These are phyloP conservation scores for Pinus tabuliformis DNA, from an alignment of 75 land plant genomes.

Conservation along the genomic window DNA sequence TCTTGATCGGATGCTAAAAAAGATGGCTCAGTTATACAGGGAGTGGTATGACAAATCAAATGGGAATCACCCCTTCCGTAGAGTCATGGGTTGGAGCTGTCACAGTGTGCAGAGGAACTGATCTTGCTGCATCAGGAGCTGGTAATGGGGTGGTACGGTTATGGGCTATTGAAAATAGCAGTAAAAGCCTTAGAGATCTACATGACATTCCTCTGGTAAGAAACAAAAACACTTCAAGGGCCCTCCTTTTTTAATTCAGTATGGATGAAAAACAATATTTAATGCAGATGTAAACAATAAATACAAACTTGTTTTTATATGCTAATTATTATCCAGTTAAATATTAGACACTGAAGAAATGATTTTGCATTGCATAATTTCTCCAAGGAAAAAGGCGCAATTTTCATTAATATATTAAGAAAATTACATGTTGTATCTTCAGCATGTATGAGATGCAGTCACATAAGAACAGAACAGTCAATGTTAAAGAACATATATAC, in stretches of 20 bases:
- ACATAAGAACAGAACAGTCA: too few relatives aligned
- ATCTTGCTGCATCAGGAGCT: conserved; percentile 98
- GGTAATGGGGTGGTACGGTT: conserved; percentile 85
- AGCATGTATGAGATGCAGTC: too few relatives aligned
- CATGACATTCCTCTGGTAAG: conserved; percentile 76
- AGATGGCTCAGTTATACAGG: conserved; percentile 20
- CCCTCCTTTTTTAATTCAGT: background rate
- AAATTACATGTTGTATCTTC: too few relatives aligned
- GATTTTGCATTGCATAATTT: background rate
- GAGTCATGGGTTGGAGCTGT: conserved; percentile 96
- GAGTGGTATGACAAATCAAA: conserved; percentile 18
- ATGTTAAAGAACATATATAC: too few relatives aligned
- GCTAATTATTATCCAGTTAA: background rate
- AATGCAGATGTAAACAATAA: background rate
- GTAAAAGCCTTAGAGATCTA: conserved; percentile 53
- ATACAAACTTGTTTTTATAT: background rate
- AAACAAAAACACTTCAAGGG: background rate
- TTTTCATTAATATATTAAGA: too few relatives aligned
- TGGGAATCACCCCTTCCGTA: conserved; percentile 20
- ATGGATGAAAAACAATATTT: background rate
- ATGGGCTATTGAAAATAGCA: conserved; percentile 74
- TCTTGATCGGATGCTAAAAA: conserved; percentile 1
- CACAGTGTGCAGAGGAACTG: conserved; percentile 82
- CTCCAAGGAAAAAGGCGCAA: too few relatives aligned
- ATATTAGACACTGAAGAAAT: background rate